Evolutionary conservation across 2,329 filamentous ascomycete genomes (phyloP), one percentile per base, ranked within the genome.

Genomic region (Balansia obtecta): DNA sequence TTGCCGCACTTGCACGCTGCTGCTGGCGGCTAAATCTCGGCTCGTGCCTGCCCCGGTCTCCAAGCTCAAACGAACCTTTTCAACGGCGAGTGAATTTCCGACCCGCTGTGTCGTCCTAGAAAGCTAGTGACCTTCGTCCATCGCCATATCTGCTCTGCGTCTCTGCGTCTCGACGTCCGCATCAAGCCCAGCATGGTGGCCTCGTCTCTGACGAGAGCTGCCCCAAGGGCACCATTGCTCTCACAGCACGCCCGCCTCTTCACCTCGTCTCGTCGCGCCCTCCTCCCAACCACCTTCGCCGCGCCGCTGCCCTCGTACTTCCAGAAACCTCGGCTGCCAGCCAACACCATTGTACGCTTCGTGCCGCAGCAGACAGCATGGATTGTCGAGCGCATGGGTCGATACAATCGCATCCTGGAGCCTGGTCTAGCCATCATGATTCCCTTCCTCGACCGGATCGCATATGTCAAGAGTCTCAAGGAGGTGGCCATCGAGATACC

Each of bases 361-460:
- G 93, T 98, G 41, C 93, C 93, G n/a, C 93, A 98, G 71, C 93
- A 98, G 74, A 97, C 91, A 60, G 93, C 93, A 67, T 98, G 93
- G 93, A 91, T 98, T 53, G 93, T 98, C 51, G 93, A 98, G 79
- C 90, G 93, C 64, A 98, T 98, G 93, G 93, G 93, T 61, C 93
- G 90, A 70, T 98, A 95, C 73, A 85, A 88, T 71, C 80, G 90
- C 53, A 96, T 98, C 62, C 74, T 98, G 47, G 81, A 96, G 61
- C 93, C 93, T 3, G 93, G 93, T 51, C 75, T 98, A 54, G 90
- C 93, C 20, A 77, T 98, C 55, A 71, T 98, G 58, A 76, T 93
- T 50, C 93, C 93, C 1, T 86, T 97, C 58, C 72, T 98, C 66
- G 93, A 98, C 70, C 85, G 89, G 54, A 97, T 98, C 67, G 86